Evolutionary conservation across 1,284 basidiomycete species (phyloP), one percentile per base, ranked within the genome.

Genomic region (Tylopilus sp.): DNA sequence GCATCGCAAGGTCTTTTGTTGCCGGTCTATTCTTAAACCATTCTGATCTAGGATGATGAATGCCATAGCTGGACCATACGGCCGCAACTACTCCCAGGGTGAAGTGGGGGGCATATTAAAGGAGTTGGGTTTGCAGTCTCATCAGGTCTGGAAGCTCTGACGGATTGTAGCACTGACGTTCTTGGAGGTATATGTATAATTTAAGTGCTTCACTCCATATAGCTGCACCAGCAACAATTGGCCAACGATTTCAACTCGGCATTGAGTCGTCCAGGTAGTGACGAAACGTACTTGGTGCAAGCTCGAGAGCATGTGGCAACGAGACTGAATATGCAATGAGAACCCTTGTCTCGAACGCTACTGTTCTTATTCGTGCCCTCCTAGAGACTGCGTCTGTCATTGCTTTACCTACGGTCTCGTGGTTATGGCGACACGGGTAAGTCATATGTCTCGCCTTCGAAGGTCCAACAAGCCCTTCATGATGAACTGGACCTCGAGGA

Each of bases 391-490:
- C 18, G 34, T 6, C 11, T 11, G 11, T 36, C 18, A 4, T 36
- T 36, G 18, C 16, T 36, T 21, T 21, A 12, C 34, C 34, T 21
- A 35, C 16, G 23, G 37, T 9, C 16, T 25, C 34, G 3, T 26
- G 8, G 9, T 25, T 7, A 19, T n/a, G 15, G 16, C 12, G 38
- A 29, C 18, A 13, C 7, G 8, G 2, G 12, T 1, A 41, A 8
- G 41, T 60, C 39, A 65, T 49, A 69, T 65, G 19, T 65, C 63
- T 47, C 59, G 80, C 55, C 86, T 72, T 51, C 84, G 73, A 46
- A 89, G 72, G 61, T 89, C 86, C 37, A 89, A 68, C 44, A 89
- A 62, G 2, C 85, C 86, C 58, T 89, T 89, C 86, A 90, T 89
- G 40, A 89, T 71, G 16, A 79, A 70, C 60, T 90, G 88, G 7